Conservation (phyloP, 2,329 filamentous ascomycete genomes). For the Waltergamsia citrina region DNA sequence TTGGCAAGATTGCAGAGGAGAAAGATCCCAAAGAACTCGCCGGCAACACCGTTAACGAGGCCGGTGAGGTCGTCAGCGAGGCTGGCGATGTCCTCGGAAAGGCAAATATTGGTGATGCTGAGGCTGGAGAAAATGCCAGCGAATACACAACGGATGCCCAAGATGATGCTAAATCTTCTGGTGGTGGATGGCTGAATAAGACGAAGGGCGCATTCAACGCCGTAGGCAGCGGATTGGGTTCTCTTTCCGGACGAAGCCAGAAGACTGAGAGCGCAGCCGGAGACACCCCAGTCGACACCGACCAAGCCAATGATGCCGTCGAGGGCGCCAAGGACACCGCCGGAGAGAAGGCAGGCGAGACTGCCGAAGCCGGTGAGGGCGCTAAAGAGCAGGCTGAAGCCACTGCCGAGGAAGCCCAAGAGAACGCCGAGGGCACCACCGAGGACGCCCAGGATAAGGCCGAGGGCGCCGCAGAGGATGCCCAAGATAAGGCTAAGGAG, state of each 20-base stretch:
- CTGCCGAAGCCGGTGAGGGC: not conserved
- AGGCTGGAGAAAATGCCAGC: slow-evolving; percentile 24
- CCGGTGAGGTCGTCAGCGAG: slow-evolving; percentile 23
- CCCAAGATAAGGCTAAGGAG: slow-evolving; percentile 2
- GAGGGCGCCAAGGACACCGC: slow-evolving; percentile 7
- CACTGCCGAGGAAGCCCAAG: not conserved
- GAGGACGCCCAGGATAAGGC: slow-evolving; percentile 3
- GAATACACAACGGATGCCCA: slow-evolving; percentile 27
- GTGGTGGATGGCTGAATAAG: slow-evolving; percentile 14
- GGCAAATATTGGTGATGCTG: slow-evolving; percentile 21
- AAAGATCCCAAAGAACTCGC: slow-evolving; percentile 27
- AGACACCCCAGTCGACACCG: slow-evolving; percentile 5
- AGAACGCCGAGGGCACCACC: slow-evolving; percentile 1
- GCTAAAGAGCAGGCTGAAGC: not conserved
- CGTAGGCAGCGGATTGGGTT: slow-evolving; percentile 5
- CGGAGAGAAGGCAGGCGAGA: slow-evolving; percentile 4
- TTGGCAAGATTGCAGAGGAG: slow-evolving; percentile 31
- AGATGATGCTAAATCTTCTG: slow-evolving; percentile 14
- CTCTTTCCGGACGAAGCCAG: not conserved
- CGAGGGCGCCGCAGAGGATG: slow-evolving; percentile 4
- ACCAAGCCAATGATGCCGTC: slow-evolving; percentile 6
- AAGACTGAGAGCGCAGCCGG: not conserved
- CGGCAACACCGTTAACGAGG: slow-evolving; percentile 27
- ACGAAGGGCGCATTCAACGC: slow-evolving; percentile 16
- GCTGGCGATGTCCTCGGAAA: slow-evolving; percentile 32